These are phyloP conservation scores for Elasticomyces elasticus DNA, from an alignment of 495 filamentous ascomycete genomes.

Conservation along the genomic window DNA sequence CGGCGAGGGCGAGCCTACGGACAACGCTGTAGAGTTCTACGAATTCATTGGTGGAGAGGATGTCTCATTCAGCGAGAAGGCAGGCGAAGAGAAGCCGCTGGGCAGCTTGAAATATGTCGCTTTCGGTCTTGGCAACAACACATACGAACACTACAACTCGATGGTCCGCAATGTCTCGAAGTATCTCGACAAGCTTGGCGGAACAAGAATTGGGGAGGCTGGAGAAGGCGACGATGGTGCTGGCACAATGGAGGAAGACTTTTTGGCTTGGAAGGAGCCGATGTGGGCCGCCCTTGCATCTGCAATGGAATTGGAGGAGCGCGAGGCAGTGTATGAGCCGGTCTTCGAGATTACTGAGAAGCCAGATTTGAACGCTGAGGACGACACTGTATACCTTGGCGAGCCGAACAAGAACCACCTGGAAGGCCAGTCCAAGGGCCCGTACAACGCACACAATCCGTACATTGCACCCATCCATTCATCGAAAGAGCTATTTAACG, in stretches of 20 bases:
- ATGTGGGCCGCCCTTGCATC: constrained; percentile 86
- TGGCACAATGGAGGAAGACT: constrained; percentile 99
- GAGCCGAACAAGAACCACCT: constrained; percentile 96
- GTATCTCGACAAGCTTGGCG: constrained; percentile 69
- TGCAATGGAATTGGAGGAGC: constrained; percentile 81
- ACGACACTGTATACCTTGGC: constrained; percentile 84
- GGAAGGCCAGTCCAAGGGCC: constrained; percentile 72
- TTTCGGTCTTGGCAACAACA: constrained; percentile 97
- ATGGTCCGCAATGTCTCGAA: constrained; percentile 90
- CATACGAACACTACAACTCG: constrained; percentile 98
- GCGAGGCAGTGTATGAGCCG: constrained; percentile 92
- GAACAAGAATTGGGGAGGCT: constrained; percentile 69
- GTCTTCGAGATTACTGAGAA: constrained; percentile 76
- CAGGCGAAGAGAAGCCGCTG: constrained; percentile 59
- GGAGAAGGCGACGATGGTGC: constrained; percentile 97
- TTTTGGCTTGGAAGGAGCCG: constrained; percentile 97
- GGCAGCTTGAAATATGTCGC: constrained; percentile 82
- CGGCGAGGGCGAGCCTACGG: constrained; percentile 95
- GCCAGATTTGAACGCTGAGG: constrained; percentile 60
- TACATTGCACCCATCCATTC: constrained; percentile 89
- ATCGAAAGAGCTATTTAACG: constrained; percentile 82
- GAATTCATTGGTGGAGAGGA: constrained; percentile 85
- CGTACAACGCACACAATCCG: constrained; percentile 93
- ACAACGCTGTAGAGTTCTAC: constrained; percentile 98
- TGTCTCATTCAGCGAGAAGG: constrained; percentile 65